These are phyloP conservation scores for Geosmithia putterillii DNA, from an alignment of 2,329 filamentous ascomycete genomes.

Conservation along the genomic window DNA sequence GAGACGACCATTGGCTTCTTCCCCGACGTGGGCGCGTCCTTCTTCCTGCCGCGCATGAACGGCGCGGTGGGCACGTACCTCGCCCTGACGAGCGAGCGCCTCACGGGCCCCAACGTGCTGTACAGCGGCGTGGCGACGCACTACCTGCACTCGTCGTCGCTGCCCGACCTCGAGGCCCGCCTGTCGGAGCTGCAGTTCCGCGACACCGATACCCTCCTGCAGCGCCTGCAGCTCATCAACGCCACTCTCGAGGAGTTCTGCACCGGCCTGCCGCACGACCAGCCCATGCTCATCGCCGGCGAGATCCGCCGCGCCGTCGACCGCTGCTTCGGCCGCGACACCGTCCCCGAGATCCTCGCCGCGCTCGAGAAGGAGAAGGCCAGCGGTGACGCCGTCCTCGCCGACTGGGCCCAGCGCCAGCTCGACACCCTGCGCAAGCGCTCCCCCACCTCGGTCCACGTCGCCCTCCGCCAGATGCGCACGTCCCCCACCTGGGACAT, in stretches of 20 bases:
- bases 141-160: constrained; percentile 82
- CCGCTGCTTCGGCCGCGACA: constrained; percentile 60
- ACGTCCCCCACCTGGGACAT: constrained; percentile 69
- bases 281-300: constrained; percentile 56
- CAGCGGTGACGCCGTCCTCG: constrained; percentile 42
- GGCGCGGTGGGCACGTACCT: constrained; percentile 84
- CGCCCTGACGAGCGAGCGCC: constrained; percentile 74
- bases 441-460: constrained; percentile 78
- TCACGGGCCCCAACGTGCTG: constrained; percentile 75
- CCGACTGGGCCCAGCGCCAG: constrained; percentile 69
- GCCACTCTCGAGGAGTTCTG: constrained; percentile 84
- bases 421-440: constrained; percentile 61
- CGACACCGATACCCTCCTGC: constrained; percentile 53
- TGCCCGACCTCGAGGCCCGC: constrained; percentile 70
- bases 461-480: constrained; percentile 74
- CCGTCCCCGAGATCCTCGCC: constrained; percentile 55
- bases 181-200: constrained; percentile 81
- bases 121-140: constrained; percentile 91
- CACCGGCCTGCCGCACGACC: constrained; percentile 69
- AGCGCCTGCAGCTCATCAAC: constrained; percentile 64
- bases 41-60: constrained; percentile 86
- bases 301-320: constrained; percentile 71
- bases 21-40: constrained; percentile 91
- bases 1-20: constrained; percentile 98
- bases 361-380: constrained; percentile 46